These are phyloP conservation scores for Eimeria maxima DNA, from an alignment of 169 alveolate species.

Conservation along the genomic window DNA sequence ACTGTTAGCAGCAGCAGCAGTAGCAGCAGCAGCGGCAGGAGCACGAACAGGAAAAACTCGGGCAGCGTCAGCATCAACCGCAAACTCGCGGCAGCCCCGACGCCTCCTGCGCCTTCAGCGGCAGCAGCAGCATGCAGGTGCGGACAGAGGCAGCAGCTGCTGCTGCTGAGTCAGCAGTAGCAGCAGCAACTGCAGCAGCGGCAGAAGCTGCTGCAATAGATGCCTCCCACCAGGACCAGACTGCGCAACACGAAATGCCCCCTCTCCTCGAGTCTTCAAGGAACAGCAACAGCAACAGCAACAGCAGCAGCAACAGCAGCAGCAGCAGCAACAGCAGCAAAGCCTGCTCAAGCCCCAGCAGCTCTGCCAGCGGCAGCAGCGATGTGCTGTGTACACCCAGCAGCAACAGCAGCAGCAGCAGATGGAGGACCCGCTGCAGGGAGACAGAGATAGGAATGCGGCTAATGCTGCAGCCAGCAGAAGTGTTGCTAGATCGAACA, in stretches of 20 bases:
- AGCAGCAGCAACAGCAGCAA: slow-evolving; percentile 37
- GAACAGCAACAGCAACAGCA: slow-evolving; percentile 14
- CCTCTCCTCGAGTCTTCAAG: neutral
- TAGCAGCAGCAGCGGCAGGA: slow-evolving; percentile 47
- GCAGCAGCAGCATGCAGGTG: slow-evolving; percentile 23
- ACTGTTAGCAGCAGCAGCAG: slow-evolving; percentile 21
- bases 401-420: slow-evolving; percentile 73
- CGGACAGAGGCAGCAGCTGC: neutral
- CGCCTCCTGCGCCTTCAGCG: neutral
- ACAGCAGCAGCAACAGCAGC: slow-evolving; percentile 17
- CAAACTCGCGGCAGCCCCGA: neutral
- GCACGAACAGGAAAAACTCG: neutral
- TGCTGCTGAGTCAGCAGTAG: slow-evolving; percentile 43
- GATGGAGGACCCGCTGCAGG: neutral
- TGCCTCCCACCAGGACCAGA: neutral
- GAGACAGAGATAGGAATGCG: slow-evolving; percentile 49
- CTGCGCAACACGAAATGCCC: neutral
- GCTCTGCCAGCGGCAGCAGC: slow-evolving; percentile 15
- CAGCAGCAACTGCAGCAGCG: slow-evolving; percentile 34
- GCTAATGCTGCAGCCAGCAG: slow-evolving; percentile 64
- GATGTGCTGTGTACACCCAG: neutral
- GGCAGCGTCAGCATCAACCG: neutral
- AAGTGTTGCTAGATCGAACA: slow-evolving; percentile 64
- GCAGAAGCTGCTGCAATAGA: neutral
- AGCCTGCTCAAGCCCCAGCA: neutral